These are phyloP conservation scores for Monosporascus sp. DNA, from an alignment of 2,329 filamentous ascomycete species.

Conservation along the genomic window DNA sequence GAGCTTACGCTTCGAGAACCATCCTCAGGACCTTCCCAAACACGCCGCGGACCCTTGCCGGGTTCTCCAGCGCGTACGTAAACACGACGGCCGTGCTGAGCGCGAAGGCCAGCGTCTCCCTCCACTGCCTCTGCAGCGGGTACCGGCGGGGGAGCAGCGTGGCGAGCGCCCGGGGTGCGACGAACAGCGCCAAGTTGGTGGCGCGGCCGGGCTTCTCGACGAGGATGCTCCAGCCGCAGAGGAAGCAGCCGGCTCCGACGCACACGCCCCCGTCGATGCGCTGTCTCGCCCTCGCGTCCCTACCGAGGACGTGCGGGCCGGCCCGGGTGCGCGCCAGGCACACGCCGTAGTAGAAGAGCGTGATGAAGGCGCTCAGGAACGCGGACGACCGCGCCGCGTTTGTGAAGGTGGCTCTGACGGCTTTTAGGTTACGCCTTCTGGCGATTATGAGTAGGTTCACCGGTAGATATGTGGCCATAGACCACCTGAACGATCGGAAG, in stretches of 20 bases:
- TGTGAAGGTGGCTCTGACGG: conserved; percentile 43
- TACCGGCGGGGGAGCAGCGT: conserved; percentile 71
- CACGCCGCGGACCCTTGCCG: conserved; percentile 59
- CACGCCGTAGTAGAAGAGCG: conserved; percentile 79
- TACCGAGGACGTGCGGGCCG: conserved; percentile 63
- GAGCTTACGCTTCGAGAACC: conserved; percentile 35
- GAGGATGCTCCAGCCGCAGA: conserved; percentile 80
- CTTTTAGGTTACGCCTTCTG: conserved; percentile 39
- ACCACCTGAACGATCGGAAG: conserved; percentile 63
- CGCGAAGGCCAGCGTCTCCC: conserved; percentile 62
- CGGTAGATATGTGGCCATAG: conserved; percentile 71
- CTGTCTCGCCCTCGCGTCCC: conserved; percentile 40
- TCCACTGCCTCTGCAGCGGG: conserved; percentile 55
- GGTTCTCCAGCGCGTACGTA: conserved; percentile 59
- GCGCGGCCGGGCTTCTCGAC: conserved; percentile 61
- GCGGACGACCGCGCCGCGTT: conserved; percentile 67
- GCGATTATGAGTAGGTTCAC: conserved; percentile 64
- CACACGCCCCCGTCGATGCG: conserved; percentile 60
- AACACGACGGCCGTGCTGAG: conserved; percentile 65
- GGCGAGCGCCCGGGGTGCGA: conserved; percentile 71
- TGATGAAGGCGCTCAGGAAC: conserved; percentile 73
- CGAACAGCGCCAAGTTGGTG: conserved; percentile 75
- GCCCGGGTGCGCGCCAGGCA: conserved; percentile 71
- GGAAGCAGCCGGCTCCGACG: conserved; percentile 63
- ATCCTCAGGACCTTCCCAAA: conserved; percentile 55